Evolutionary conservation across 495 filamentous ascomycete species (phyloP).

Genomic region (Penicillium antarcticum): DNA sequence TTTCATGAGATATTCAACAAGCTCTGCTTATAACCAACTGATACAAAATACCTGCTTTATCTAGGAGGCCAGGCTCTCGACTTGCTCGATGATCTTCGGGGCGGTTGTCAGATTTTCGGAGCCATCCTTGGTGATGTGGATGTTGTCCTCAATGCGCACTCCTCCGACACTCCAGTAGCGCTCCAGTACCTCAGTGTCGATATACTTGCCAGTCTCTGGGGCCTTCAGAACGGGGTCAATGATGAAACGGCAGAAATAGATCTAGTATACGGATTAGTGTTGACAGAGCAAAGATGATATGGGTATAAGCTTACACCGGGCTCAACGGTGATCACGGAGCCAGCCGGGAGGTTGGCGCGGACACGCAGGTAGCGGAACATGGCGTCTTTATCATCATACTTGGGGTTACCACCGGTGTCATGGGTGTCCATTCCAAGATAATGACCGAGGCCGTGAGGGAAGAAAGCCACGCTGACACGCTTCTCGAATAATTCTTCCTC

Average conservation of each 20-base stretch:
- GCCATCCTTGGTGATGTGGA: slow-evolving; percentile 74
- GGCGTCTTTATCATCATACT: slow-evolving; percentile 77
- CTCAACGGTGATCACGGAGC: slow-evolving; percentile 85
- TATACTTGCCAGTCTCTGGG: slow-evolving; percentile 64
- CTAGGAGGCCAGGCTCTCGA: slow-evolving; percentile 50
- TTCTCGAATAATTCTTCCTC: slow-evolving; percentile 68
- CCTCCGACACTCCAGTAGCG: slow-evolving; percentile 89
- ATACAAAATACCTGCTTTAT: background rate
- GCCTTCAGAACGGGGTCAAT: slow-evolving; percentile 78
- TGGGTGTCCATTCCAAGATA: slow-evolving; percentile 95
- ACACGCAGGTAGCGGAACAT: slow-evolving; percentile 86
- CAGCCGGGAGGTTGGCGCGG: slow-evolving; percentile 69
- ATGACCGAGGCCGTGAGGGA: slow-evolving; percentile 89
- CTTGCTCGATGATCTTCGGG: slow-evolving; percentile 67
- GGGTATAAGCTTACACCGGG: slow-evolving; percentile 63
- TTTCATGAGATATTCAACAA: no score
- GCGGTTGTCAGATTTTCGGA: slow-evolving; percentile 77
- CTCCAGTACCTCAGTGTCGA: slow-evolving; percentile 69
- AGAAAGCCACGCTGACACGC: slow-evolving; percentile 79
- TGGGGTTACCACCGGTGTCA: slow-evolving; percentile 82
- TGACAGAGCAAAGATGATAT: background rate
- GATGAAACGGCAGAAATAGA: slow-evolving; percentile 94
- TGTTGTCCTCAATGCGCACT: slow-evolving; percentile 72
- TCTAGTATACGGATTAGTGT: slow-evolving; percentile 35
- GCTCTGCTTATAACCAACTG: no score